Evolutionary conservation across 129 eudicot genomes (phyloP).

Genomic region (Tagetes patula): DNA sequence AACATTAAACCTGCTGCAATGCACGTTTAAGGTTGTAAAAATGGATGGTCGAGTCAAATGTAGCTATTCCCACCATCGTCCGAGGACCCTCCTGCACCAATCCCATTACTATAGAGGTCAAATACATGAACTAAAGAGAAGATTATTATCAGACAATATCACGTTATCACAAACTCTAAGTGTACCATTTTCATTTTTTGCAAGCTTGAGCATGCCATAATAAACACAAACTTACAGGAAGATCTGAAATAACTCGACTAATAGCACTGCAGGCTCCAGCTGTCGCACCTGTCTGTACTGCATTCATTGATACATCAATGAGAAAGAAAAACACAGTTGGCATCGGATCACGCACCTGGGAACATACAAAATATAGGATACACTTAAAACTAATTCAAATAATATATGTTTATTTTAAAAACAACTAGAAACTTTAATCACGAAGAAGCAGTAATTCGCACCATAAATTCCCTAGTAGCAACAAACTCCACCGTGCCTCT

Average conservation of each 20-base stretch:
- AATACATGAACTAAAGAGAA: not conserved
- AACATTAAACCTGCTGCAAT: slow-evolving; percentile 69
- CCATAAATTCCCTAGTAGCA: slow-evolving; percentile 91
- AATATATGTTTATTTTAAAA: not conserved
- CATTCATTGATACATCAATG: slow-evolving; percentile 95
- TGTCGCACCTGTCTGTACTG: slow-evolving; percentile 97
- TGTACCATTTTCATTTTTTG: not conserved
- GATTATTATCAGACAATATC: slow-evolving; percentile 4
- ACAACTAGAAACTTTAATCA: not conserved
- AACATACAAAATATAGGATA: slow-evolving; percentile 13
- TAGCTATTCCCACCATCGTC: slow-evolving; percentile 96
- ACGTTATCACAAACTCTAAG: not conserved
- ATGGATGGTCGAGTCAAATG: slow-evolving; percentile 95
- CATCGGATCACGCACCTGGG: slow-evolving; percentile 99
- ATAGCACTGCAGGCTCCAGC: slow-evolving; percentile 99
- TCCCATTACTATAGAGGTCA: slow-evolving; percentile 21
- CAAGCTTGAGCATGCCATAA: slow-evolving; percentile 9
- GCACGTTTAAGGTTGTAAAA: slow-evolving; percentile 98
- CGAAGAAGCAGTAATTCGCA: slow-evolving; percentile 29
- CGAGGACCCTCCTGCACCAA: slow-evolving; percentile 89
- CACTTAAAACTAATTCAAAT: slow-evolving; percentile 2
- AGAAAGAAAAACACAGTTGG: slow-evolving; percentile 96
- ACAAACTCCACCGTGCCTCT: slow-evolving; percentile 98
- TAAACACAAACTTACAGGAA: slow-evolving; percentile 70
- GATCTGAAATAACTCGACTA: slow-evolving; percentile 86